phyloP scores from a whole-genome alignment of 2,329 filamentous ascomycete genomes.

The Capronia epimyces region DNA sequence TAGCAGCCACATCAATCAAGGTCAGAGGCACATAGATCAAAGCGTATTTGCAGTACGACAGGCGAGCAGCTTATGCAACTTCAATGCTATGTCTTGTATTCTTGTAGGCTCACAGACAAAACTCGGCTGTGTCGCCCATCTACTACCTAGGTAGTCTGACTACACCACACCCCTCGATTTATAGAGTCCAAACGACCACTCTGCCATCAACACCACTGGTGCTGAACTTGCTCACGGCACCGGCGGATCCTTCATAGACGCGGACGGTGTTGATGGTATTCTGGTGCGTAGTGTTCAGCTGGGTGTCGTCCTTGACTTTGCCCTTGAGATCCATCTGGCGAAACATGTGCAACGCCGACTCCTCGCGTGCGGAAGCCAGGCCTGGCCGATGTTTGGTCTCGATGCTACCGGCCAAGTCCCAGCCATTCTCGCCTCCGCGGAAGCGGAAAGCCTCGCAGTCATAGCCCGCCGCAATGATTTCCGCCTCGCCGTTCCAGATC shows the following conservation, averaged over 20 bases:
- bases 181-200: slow-evolving; percentile 71
- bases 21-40: too few species aligned
- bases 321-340: slow-evolving; percentile 97
- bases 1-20: too few species aligned
- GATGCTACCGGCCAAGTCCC: slow-evolving; percentile 75
- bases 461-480: slow-evolving; percentile 86
- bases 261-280: slow-evolving; percentile 89
- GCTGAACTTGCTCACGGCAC: slow-evolving; percentile 70
- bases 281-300: slow-evolving; percentile 91
- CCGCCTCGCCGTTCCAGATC: slow-evolving; percentile 83
- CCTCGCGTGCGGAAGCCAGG: slow-evolving; percentile 63
- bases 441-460: slow-evolving; percentile 85
- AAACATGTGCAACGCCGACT: slow-evolving; percentile 97
- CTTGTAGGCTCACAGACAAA: too few species aligned
- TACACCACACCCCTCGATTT: too few species aligned
- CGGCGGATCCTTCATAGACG: slow-evolving; percentile 62
- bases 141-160: too few species aligned
- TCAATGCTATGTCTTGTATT: too few species aligned
- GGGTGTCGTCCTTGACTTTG: slow-evolving; percentile 83
- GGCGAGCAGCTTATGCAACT: too few species aligned
- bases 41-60: too few species aligned
- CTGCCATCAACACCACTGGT: slow-evolving; percentile 80
- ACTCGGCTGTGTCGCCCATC: too few species aligned
- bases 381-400: slow-evolving; percentile 65
- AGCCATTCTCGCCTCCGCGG: slow-evolving; percentile 69